Percentiles rank a stretch among this genome's conserved stretches.
phyloP scores from a whole-genome alignment of 768 basidiomycete species.

The Mycena filopes region DNA sequence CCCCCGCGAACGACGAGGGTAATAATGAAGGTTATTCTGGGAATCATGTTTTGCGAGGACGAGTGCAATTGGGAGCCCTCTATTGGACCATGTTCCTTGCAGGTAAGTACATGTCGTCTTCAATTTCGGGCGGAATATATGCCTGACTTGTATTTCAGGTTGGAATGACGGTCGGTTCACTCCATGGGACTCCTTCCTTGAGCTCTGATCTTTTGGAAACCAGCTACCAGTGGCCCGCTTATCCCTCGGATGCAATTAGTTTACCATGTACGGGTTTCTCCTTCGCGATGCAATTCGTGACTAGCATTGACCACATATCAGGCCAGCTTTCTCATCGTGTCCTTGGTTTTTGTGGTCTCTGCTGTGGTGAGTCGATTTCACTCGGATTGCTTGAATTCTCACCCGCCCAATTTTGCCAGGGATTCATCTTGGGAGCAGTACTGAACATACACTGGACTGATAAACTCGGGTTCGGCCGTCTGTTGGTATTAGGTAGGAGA shows the following conservation, averaged over 20 bases:
- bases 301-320: constrained; percentile 28
- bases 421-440: constrained; percentile 58
- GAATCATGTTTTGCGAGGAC: constrained; percentile 1
- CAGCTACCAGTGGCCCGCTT: constrained; percentile 12
- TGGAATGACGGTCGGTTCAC: constrained; percentile 16
- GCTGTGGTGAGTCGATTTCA: constrained; percentile 39
- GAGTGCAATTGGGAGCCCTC: constrained; percentile 19
- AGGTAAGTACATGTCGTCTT: not conserved
- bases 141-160: not conserved
- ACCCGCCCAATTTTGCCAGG: constrained; percentile 40
- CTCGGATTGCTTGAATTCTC: not conserved
- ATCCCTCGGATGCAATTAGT: constrained; percentile 32
- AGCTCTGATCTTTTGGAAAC: not conserved
- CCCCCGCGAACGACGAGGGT: too few species aligned
- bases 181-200: not conserved
- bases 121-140: not conserved
- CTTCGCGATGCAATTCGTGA: too few species aligned
- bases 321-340: constrained; percentile 60
- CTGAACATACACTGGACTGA: constrained; percentile 60
- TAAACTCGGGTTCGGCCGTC: constrained; percentile 55
- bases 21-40: too few species aligned
- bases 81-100: constrained; percentile 22
- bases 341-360: constrained; percentile 56
- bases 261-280: constrained; percentile 26
- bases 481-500: constrained; percentile 36